Evolutionary conservation across 129 eudicot species (phyloP).

Genomic region (Tanacetum coccineum): DNA sequence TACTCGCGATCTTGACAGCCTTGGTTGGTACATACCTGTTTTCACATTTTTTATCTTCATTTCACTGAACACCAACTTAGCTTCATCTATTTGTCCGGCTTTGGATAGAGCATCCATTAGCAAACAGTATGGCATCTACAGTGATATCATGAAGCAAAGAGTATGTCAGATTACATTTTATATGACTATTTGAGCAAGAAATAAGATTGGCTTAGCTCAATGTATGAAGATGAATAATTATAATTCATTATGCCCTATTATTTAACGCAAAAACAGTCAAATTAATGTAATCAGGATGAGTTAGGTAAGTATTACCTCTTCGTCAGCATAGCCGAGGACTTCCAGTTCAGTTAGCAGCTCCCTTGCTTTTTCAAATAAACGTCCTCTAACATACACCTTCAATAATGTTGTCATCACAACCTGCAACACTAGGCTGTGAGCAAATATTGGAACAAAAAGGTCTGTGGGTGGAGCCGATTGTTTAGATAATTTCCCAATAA

Average conservation of each 20-base stretch:
- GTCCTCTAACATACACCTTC: slow-evolving; percentile 86
- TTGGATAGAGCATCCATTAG: slow-evolving; percentile 92
- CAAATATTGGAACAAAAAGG: slow-evolving; percentile 1
- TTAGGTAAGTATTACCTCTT: slow-evolving; percentile 50
- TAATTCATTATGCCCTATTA: background rate
- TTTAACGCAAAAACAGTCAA: background rate
- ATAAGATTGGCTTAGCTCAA: background rate
- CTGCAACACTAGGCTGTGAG: slow-evolving; percentile 42
- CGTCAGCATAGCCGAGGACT: slow-evolving; percentile 74
- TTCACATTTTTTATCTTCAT: slow-evolving; percentile 62
- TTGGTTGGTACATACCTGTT: slow-evolving; percentile 42
- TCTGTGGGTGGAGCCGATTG: background rate
- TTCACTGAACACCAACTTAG: slow-evolving; percentile 65
- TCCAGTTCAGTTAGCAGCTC: slow-evolving; percentile 62
- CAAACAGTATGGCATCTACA: slow-evolving; percentile 93
- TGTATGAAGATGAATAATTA: background rate
- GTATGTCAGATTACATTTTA: slow-evolving; percentile 9
- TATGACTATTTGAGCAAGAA: background rate
- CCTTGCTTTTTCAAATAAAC: slow-evolving; percentile 78
- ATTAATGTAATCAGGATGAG: background rate
- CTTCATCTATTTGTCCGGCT: slow-evolving; percentile 68
- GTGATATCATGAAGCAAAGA: slow-evolving; percentile 11
- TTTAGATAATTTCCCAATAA: background rate
- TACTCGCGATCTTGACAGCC: too few relatives aligned
- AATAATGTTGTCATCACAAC: slow-evolving; percentile 76